phyloP scores from a whole-genome alignment of 2,329 filamentous ascomycete genomes.

The Arthrobotrys conoides region DNA sequence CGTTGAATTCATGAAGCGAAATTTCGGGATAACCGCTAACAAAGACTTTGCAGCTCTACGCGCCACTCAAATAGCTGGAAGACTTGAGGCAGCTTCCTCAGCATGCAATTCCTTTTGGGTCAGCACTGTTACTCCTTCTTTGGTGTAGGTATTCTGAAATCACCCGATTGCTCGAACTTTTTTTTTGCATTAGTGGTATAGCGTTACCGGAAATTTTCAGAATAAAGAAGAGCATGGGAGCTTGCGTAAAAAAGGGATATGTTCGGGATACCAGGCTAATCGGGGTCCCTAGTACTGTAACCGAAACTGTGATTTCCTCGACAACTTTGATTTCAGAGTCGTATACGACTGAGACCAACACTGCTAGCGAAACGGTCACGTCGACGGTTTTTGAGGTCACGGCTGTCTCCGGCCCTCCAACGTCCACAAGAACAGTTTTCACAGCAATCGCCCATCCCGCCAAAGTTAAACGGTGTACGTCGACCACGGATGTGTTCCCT shows the following conservation, averaged over 20 bases:
- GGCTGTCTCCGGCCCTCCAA: not conserved
- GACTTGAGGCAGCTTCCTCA: constrained; percentile 19
- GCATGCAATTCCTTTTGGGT: constrained; percentile 32
- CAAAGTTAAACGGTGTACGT: not conserved
- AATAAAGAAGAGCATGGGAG: too few relatives aligned
- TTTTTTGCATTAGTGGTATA: not conserved
- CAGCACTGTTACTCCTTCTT: constrained; percentile 5
- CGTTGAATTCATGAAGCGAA: too few relatives aligned
- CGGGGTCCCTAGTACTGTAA: too few relatives aligned
- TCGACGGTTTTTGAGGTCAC: not conserved
- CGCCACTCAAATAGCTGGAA: constrained; percentile 14
- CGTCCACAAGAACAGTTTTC: not conserved
- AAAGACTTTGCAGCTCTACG: constrained; percentile 10
- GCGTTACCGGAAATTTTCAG: too few relatives aligned
- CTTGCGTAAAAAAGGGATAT: not conserved
- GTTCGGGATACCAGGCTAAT: too few relatives aligned
- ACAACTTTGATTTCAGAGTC: not conserved
- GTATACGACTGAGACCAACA: not conserved
- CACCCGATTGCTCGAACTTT: too few relatives aligned
- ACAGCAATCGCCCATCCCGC: not conserved
- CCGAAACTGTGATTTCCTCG: not conserved
- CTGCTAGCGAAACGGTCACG: not conserved
- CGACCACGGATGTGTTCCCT: not conserved
- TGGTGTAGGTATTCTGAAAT: not conserved
- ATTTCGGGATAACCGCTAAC: not conserved